Evolutionary conservation across 2,329 filamentous ascomycete genomes (phyloP).

Genomic region (Tothia fuscella): DNA sequence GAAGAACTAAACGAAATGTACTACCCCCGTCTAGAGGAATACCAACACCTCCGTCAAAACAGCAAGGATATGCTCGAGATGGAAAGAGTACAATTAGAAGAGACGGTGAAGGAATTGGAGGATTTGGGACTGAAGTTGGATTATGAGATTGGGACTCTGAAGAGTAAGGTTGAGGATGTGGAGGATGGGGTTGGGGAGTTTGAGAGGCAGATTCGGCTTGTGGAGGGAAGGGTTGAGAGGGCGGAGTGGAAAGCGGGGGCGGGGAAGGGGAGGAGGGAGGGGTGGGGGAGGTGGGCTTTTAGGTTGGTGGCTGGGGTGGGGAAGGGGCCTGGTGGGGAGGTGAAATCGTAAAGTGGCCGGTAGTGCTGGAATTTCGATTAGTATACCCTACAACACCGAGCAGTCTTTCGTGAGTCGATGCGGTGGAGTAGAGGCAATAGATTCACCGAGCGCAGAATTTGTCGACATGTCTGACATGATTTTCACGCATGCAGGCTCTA

Average conservation of each 20-base stretch:
- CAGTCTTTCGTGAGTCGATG: no score
- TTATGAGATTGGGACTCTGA: slow-evolving; percentile 77
- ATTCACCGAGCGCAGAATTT: no score
- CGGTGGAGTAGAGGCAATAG: no score
- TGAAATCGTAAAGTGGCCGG: not conserved
- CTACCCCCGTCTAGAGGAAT: slow-evolving; percentile 56
- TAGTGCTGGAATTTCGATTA: not conserved
- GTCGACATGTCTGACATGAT: no score
- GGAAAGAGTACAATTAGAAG: slow-evolving; percentile 56
- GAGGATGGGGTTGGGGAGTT: slow-evolving; percentile 73
- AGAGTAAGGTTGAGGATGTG: slow-evolving; percentile 72
- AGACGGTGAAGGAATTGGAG: slow-evolving; percentile 68
- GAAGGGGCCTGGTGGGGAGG: slow-evolving; percentile 1
- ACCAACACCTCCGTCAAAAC: slow-evolving; percentile 53
- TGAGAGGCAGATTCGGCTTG: slow-evolving; percentile 48
- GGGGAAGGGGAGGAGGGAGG: slow-evolving; percentile 26
- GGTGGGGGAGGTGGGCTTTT: slow-evolving; percentile 24
- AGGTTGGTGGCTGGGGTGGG: slow-evolving; percentile 18
- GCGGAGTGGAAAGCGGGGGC: slow-evolving; percentile 5
- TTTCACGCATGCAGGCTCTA: no score
- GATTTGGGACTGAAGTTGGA: slow-evolving; percentile 74
- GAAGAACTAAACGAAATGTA: slow-evolving; percentile 57
- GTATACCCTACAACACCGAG: not conserved
- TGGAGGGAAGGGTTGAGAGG: slow-evolving; percentile 27
- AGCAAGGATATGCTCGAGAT: slow-evolving; percentile 58